Percentiles rank a stretch among this genome's conserved stretches.
Conservation (phyloP, 768 basidiomycete genomes). For the Trametes elegans region DNA sequence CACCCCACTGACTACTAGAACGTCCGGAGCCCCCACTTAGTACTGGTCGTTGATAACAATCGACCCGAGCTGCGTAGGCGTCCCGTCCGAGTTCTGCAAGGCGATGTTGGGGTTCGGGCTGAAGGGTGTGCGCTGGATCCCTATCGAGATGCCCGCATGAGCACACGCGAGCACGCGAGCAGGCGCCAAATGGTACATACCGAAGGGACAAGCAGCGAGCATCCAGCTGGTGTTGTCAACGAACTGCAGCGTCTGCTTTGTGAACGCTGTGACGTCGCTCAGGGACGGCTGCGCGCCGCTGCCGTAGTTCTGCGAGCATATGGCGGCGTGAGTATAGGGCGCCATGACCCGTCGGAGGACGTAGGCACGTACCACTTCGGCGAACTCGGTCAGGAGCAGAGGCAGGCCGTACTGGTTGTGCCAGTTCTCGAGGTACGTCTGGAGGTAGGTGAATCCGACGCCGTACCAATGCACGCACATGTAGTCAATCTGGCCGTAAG, state of each 20-base stretch:
- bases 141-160: neutral
- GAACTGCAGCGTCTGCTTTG: neutral
- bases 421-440: slow-evolving; percentile 42
- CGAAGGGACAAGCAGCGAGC: slow-evolving; percentile 4
- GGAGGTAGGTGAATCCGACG: slow-evolving; percentile 41
- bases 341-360: neutral
- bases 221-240: slow-evolving; percentile 4
- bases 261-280: slow-evolving; percentile 46
- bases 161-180: neutral
- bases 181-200: neutral
- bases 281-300: slow-evolving; percentile 38
- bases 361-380: slow-evolving; percentile 48
- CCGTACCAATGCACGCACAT: slow-evolving; percentile 73
- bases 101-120: neutral
- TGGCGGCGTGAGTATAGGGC: neutral
- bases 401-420: slow-evolving; percentile 39
- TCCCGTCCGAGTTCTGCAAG: slow-evolving; percentile 1
- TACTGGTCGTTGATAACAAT: slow-evolving; percentile 3
- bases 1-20: too few species aligned
- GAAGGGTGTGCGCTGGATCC: neutral
- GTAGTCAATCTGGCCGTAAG: slow-evolving; percentile 45
- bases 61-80: neutral
- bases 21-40: too few species aligned
- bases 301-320: slow-evolving; percentile 47
- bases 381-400: slow-evolving; percentile 70